Evolutionary conservation across 2,329 filamentous ascomycete genomes (phyloP).

Genomic region (Aureobasidium zeae): DNA sequence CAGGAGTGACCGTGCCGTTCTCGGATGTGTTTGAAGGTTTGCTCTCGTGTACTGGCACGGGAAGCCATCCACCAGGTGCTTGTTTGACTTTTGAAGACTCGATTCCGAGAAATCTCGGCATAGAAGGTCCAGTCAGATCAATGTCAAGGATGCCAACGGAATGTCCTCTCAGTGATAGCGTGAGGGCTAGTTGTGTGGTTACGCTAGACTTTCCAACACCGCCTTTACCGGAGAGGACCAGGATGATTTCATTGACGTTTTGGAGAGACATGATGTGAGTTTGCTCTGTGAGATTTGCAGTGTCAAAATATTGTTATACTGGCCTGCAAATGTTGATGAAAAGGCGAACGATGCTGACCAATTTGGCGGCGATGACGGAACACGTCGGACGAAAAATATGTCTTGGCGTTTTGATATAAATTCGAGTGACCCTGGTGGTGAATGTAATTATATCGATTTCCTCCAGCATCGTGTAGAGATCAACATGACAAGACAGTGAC

Average conservation of each 20-base stretch:
- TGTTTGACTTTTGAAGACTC: conserved; percentile 85
- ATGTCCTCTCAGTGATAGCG: conserved; percentile 73
- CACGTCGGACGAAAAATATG: no score
- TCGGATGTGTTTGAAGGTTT: conserved; percentile 21
- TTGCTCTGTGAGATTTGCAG: background rate
- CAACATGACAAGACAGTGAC: no score
- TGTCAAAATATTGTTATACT: no score
- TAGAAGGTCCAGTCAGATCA: conserved; percentile 91
- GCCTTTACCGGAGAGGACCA: conserved; percentile 91
- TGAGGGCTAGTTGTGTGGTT: conserved; percentile 91
- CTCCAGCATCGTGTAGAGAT: no score
- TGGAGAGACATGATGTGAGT: conserved; percentile 50
- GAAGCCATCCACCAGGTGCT: conserved; percentile 84
- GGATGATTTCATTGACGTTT: conserved; percentile 66
- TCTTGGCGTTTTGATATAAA: no score
- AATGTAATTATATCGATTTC: no score
- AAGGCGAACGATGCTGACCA: no score
- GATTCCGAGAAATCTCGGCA: conserved; percentile 86
- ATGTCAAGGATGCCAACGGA: conserved; percentile 93
- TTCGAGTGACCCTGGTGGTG: no score
- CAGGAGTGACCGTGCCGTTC: conserved; percentile 34
- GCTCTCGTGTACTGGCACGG: conserved; percentile 69
- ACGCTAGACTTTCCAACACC: conserved; percentile 96
- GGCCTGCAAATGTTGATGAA: no score
- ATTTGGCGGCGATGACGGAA: no score